phyloP scores from a whole-genome alignment of 1,284 basidiomycete genomes.

The Irpex rosettiformis region DNA sequence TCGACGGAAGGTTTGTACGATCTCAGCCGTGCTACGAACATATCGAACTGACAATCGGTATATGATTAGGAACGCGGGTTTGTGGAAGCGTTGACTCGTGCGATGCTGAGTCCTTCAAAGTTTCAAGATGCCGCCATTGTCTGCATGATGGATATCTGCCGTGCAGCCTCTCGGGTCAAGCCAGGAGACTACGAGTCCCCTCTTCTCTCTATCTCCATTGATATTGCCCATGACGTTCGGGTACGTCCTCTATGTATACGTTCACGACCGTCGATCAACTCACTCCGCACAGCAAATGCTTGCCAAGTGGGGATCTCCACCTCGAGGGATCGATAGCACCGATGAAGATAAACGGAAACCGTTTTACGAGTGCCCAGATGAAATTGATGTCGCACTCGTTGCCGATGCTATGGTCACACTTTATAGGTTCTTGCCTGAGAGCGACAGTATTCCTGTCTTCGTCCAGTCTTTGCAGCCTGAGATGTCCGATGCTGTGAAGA shows the following conservation, averaged over 20 bases:
- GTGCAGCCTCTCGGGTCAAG: conserved; percentile 70
- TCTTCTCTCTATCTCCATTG: conserved; percentile 65
- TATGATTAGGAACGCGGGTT: conserved; percentile 39
- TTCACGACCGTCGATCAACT: conserved; percentile 14
- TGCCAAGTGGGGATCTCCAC: conserved; percentile 35
- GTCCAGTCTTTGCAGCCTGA: conserved; percentile 69
- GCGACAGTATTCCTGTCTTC: conserved; percentile 53
- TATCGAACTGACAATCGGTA: not conserved
- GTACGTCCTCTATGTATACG: conserved; percentile 34
- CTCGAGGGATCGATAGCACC: conserved; percentile 9
- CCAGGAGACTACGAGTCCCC: conserved; percentile 57
- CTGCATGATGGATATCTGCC: conserved; percentile 80
- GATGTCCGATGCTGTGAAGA: conserved; percentile 75
- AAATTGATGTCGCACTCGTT: conserved; percentile 78
- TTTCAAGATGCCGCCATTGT: conserved; percentile 64
- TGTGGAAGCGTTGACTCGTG: conserved; percentile 52
- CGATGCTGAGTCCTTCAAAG: conserved; percentile 47
- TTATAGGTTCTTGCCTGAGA: not conserved
- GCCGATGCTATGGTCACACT: conserved; percentile 72
- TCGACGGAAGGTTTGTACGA: conserved; percentile 26
- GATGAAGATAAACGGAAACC: conserved; percentile 37
- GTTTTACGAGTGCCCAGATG: conserved; percentile 69
- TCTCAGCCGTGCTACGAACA: not conserved
- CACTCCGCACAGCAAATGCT: conserved; percentile 37
- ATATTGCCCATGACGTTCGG: conserved; percentile 79